Evolutionary conservation across 2,329 filamentous ascomycete genomes (phyloP).

Genomic region (Trichophyton rubrum): DNA sequence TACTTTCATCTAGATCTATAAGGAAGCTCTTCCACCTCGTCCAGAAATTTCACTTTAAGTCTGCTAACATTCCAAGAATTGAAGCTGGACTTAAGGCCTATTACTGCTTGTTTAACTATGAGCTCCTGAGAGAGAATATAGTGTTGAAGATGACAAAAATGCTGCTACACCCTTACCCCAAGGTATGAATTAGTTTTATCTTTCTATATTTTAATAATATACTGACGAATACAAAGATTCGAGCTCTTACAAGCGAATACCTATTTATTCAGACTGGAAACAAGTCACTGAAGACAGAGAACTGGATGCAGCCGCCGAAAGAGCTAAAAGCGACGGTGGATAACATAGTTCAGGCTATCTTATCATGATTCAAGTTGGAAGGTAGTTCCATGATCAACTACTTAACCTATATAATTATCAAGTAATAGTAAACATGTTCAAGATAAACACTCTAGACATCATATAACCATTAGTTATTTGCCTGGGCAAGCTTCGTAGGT

Average conservation of each 20-base stretch:
- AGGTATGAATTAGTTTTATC: constrained; percentile 33
- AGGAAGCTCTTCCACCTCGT: constrained; percentile 55
- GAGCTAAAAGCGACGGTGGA: constrained; percentile 25
- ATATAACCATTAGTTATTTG: no score
- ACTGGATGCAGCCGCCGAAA: constrained; percentile 27
- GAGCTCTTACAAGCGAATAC: constrained; percentile 25
- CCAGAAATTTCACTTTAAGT: constrained; percentile 72
- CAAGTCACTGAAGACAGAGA: constrained; percentile 21
- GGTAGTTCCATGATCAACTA: not conserved
- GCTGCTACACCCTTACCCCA: constrained; percentile 71
- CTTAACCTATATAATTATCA: no score
- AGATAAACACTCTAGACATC: no score
- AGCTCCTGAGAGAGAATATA: constrained; percentile 43
- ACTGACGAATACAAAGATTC: constrained; percentile 20
- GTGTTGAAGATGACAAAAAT: constrained; percentile 58
- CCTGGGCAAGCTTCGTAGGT: no score
- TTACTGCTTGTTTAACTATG: constrained; percentile 50
- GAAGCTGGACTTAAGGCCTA: constrained; percentile 72
- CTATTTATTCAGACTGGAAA: constrained; percentile 25
- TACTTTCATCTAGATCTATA: constrained; percentile 15
- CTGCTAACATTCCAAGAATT: constrained; percentile 67
- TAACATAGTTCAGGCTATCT: constrained; percentile 4
- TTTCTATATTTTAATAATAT: not conserved
- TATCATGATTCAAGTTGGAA: not conserved
- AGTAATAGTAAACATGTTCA: no score